Evolutionary conservation across 1,284 basidiomycete species (phyloP).

Genomic region (Ceratobasidium sp.): DNA sequence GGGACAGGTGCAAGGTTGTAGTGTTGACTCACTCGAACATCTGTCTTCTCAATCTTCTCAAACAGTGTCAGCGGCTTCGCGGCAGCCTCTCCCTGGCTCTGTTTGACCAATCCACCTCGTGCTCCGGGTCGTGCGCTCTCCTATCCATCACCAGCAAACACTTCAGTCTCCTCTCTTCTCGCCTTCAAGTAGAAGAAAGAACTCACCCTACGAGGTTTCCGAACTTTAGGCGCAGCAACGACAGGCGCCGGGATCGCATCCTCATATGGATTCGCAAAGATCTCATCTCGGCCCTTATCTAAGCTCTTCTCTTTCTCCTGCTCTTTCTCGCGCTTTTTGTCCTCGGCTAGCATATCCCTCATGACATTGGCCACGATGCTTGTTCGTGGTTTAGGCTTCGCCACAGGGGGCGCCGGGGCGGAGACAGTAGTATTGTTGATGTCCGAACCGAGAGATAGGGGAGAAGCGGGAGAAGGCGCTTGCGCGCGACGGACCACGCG

Average conservation of each 20-base stretch:
- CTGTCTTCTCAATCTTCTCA: constrained; percentile 39
- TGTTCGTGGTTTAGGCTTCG: constrained; percentile 27
- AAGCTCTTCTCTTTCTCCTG: constrained; percentile 11
- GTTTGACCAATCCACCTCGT: constrained; percentile 16
- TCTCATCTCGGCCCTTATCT: constrained; percentile 7
- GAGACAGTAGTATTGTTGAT: background rate
- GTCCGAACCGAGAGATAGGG: background rate
- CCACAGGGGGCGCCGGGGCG: background rate
- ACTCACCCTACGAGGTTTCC: constrained; percentile 39
- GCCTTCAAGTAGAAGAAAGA: background rate
- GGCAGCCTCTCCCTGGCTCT: constrained; percentile 4
- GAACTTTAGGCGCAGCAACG: constrained; percentile 27
- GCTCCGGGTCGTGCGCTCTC: constrained; percentile 25
- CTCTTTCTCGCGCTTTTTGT: constrained; percentile 34
- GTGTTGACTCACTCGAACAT: constrained; percentile 22
- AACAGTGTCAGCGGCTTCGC: constrained; percentile 33
- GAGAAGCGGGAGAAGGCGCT: constrained; percentile 28
- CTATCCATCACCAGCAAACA: background rate
- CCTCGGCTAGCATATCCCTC: constrained; percentile 35
- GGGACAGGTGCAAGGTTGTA: background rate
- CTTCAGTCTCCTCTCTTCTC: background rate
- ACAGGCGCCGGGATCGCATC: constrained; percentile 1
- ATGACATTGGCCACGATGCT: constrained; percentile 42
- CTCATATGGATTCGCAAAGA: constrained; percentile 39
- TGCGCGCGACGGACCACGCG: constrained; percentile 6